A percentile compares a stretch with the other conserved stretches of the same genome.
These are phyloP conservation scores for Mycosphaerelloides madeirae DNA, from an alignment of 2,329 filamentous ascomycete species.

Conservation along the genomic window DNA sequence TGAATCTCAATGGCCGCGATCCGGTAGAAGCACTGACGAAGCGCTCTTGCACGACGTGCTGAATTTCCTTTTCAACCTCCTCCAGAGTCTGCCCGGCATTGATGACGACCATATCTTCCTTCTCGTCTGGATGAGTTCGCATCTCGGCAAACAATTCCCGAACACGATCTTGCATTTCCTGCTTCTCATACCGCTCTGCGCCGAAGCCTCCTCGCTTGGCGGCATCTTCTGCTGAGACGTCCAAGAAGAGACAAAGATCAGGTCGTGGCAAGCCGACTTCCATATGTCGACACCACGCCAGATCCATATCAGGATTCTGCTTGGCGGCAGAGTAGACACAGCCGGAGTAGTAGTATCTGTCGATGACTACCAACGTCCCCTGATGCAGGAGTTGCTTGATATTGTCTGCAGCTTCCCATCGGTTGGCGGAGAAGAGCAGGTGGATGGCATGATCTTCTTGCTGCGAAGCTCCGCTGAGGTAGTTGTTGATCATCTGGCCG, in stretches of 20 bases:
- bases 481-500: slow-evolving; percentile 79
- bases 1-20: slow-evolving; percentile 10
- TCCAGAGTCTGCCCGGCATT: slow-evolving; percentile 52
- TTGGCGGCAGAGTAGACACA: slow-evolving; percentile 93
- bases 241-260: slow-evolving; percentile 82
- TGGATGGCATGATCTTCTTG: slow-evolving; percentile 88
- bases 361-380: slow-evolving; percentile 75
- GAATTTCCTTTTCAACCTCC: slow-evolving; percentile 43
- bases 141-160: slow-evolving; percentile 64
- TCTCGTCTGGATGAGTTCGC: slow-evolving; percentile 40
- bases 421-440: slow-evolving; percentile 82
- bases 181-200: slow-evolving; percentile 80
- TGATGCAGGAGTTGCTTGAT: slow-evolving; percentile 48
- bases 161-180: slow-evolving; percentile 75
- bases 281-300: slow-evolving; percentile 77
- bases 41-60: slow-evolving; percentile 20
- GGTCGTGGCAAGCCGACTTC: slow-evolving; percentile 84
- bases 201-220: slow-evolving; percentile 80
- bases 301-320: slow-evolving; percentile 60
- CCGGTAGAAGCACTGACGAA: background rate
- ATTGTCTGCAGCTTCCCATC: slow-evolving; percentile 64
- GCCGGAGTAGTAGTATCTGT: slow-evolving; percentile 93
- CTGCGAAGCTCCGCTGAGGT: slow-evolving; percentile 66
- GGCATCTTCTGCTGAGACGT: slow-evolving; percentile 69
- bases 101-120: slow-evolving; percentile 50